phyloP scores from a whole-genome alignment of 2,329 filamentous ascomycete species.

The Exophiala spinifera region DNA sequence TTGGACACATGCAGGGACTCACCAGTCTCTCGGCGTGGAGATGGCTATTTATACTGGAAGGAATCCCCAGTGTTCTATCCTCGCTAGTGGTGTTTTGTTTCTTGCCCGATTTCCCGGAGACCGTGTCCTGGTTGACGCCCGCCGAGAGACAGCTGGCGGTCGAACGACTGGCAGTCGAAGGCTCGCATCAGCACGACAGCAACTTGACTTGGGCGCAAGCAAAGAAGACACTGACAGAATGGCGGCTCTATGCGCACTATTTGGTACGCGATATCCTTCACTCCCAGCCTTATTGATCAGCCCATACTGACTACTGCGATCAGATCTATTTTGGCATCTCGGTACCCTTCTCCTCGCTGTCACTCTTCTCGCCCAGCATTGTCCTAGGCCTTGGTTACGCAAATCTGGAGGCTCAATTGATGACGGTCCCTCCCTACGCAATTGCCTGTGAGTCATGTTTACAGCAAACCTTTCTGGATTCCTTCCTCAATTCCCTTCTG shows the following conservation, averaged over 20 bases:
- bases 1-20: constrained; percentile 41
- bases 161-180: too few relatives aligned
- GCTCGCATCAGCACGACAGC: too few relatives aligned
- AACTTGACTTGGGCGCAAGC: too few relatives aligned
- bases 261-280: too few relatives aligned
- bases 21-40: constrained; percentile 42
- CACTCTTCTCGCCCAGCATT: constrained; percentile 26
- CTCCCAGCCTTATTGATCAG: too few relatives aligned
- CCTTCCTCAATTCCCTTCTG: too few relatives aligned
- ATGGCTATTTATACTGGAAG: constrained; percentile 34
- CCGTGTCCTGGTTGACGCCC: constrained; percentile 46
- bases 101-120: constrained; percentile 43
- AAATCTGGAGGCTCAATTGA: constrained; percentile 28
- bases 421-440: constrained; percentile 32
- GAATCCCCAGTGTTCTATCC: constrained; percentile 38
- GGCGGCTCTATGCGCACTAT: too few relatives aligned
- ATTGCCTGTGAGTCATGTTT: constrained; percentile 25
- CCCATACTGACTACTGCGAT: too few relatives aligned
- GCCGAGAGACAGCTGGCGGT: too few relatives aligned
- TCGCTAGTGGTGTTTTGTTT: constrained; percentile 40
- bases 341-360: too few relatives aligned
- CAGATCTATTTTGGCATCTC: too few relatives aligned
- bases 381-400: constrained; percentile 25
- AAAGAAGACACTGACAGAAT: constrained; percentile 31
- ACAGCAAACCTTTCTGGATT: too few relatives aligned